phyloP scores from a whole-genome alignment of 805 yeast genomes.

The Schizosaccharomyces lindneri region DNA sequence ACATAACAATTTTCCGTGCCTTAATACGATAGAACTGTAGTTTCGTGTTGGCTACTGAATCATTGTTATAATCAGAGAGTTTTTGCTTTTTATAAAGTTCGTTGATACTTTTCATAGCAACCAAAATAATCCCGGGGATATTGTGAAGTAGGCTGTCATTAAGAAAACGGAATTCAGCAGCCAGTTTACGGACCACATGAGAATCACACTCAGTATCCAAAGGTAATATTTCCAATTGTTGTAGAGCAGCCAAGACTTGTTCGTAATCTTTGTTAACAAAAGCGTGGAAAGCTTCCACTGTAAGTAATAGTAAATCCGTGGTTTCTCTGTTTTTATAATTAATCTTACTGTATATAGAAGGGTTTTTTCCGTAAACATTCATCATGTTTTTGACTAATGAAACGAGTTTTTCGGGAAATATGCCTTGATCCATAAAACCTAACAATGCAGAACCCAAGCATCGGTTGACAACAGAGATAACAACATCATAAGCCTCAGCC shows the following conservation, averaged over 20 bases:
- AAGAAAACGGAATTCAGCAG: conserved; percentile 38
- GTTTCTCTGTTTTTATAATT: conserved; percentile 35
- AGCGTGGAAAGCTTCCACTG: conserved; percentile 40
- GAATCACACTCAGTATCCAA: conserved; percentile 24
- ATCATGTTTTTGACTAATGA: conserved; percentile 17
- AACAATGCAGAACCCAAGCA: conserved; percentile 55
- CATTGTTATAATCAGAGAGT: not conserved
- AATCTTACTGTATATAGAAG: conserved; percentile 32
- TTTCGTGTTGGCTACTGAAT: not conserved
- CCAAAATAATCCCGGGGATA: conserved; percentile 53
- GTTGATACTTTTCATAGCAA: conserved; percentile 35
- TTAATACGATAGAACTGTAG: not conserved
- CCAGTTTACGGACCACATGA: conserved; percentile 36
- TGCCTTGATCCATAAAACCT: conserved; percentile 12
- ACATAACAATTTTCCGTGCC: conserved; percentile 22
- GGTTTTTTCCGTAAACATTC: conserved; percentile 24
- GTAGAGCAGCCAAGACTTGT: not conserved
- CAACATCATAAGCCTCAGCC: conserved; percentile 68
- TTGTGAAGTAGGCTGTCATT: conserved; percentile 55
- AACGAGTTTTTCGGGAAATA: conserved; percentile 14
- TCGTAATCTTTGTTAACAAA: conserved; percentile 10
- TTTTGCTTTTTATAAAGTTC: not conserved
- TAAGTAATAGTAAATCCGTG: conserved; percentile 34
- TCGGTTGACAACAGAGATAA: conserved; percentile 45
- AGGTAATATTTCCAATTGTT: conserved; percentile 17